Evolutionary conservation across 73 alveolate species (phyloP), one percentile per base, ranked within the genome.

Genomic region (Durusdinium trenchii): DNA sequence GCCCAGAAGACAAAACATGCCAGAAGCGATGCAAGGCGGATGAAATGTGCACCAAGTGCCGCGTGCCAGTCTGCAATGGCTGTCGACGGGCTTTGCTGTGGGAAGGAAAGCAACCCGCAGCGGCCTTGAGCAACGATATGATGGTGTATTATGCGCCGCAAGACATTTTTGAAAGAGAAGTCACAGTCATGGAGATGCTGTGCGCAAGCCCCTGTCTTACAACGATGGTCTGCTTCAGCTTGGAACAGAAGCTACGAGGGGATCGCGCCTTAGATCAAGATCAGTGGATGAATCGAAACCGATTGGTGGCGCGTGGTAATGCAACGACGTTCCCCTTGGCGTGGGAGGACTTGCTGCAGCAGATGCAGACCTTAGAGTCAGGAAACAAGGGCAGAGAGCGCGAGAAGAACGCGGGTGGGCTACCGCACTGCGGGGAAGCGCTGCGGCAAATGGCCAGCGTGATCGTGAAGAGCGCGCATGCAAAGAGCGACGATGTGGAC

Each of bases 121-220:
- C 50, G 20, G 94, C 94, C 3, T 50, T 84, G 52, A n/a, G 57
- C 60, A 99, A 46, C 50, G 99, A 67, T 67, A 95, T 54, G 84
- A 92, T 85, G 98, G 96, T 42, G 84, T 94, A n/a, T 86, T 87
- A 87, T 43, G 94, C 94, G 73, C 99, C 94, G 76, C 69, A 60
- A 83, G 94, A 61, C 75, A 97, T 71, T 64, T 94, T 52, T 85
- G 99, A 26, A 94, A 95, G 61, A 94, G 95, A 87, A 6, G 95
- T 28, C 94, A 95, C 57, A 64, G 86, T 35, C 67, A 93, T 83
- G 62, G 99, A 81, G 95, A 99, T 95, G 98, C 99, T 94, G 86
- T 99, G 90, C 45, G 99, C 87, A 61, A 99, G 95, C 42, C 95
- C 95, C 1, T 85, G 95, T 81, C 7, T 85, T 40, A 85, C 95